Percentiles rank a stretch among this genome's conserved stretches.
Conservation (phyloP, 129 eudicot species). For the Flaveria robusta region DNA sequence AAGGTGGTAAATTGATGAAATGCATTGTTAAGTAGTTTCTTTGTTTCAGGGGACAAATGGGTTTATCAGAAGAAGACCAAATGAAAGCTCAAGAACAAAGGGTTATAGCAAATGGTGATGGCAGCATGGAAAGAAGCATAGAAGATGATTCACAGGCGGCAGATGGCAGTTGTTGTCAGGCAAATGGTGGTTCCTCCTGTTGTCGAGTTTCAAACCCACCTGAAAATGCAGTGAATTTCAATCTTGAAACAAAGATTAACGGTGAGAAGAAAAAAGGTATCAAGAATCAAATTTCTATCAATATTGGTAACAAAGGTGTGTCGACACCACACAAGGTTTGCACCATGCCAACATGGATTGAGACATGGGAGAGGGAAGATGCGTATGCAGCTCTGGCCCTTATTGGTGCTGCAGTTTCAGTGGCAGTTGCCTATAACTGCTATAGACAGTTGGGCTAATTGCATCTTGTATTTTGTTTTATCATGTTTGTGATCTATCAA, state of each 20-base stretch:
- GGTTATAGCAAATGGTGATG: conserved; percentile 49
- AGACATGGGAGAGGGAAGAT: conserved; percentile 95
- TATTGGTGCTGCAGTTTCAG: conserved; percentile 78
- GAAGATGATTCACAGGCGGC: conserved; percentile 45
- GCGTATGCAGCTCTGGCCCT: conserved; percentile 90
- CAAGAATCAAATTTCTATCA: conserved; percentile 55
- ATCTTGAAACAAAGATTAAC: conserved; percentile 30
- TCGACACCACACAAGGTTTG: conserved; percentile 54
- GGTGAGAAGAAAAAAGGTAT: conserved; percentile 49
- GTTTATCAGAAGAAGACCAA: conserved; percentile 93
- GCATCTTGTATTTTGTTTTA: conserved; percentile 9
- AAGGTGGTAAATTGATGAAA: conserved; percentile 6
- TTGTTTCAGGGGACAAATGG: conserved; percentile 89
- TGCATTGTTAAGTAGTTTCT: conserved; percentile 7
- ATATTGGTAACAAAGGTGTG: conserved; percentile 44
- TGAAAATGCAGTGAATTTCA: conserved; percentile 37
- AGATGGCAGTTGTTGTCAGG: conserved; percentile 61
- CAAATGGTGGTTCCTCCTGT: conserved; percentile 52
- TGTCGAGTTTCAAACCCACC: conserved; percentile 54
- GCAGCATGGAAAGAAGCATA: conserved; percentile 35
- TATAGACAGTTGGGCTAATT: conserved; percentile 56
- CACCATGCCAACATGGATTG: conserved; percentile 90
- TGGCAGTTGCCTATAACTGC: conserved; percentile 78
- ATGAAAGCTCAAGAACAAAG: conserved; percentile 65
- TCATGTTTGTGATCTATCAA: conserved; percentile 19